A percentile compares a stretch with the other conserved stretches of the same genome.
Evolutionary conservation across 78 protist species (phyloP).

Genomic region (Neovahlkampfia damariscottae): DNA sequence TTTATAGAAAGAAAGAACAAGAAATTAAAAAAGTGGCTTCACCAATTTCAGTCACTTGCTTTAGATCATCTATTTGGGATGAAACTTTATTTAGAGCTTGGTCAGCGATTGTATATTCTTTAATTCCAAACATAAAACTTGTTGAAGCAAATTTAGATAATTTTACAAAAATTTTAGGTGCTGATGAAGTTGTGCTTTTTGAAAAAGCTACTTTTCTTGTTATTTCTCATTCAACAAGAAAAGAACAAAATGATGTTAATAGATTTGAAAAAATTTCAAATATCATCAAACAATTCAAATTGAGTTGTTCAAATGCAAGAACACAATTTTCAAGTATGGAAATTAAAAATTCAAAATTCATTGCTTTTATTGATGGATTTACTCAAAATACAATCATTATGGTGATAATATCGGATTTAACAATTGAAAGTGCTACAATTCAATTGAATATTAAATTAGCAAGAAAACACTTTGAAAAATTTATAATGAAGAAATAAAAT

Average conservation of each 20-base stretch:
- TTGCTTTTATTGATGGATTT: conserved; percentile 85
- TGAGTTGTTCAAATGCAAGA: conserved; percentile 55
- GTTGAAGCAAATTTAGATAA: conserved; percentile 61
- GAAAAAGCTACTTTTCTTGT: conserved; percentile 82
- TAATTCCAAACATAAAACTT: conserved; percentile 72
- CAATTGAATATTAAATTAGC: conserved; percentile 30
- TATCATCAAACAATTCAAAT: conserved; percentile 92
- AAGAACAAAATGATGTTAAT: conserved; percentile 57
- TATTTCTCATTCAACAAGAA: conserved; percentile 63
- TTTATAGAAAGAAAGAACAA: conserved; percentile 51
- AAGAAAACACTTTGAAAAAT: conserved; percentile 32
- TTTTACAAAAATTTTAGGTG: conserved; percentile 76
- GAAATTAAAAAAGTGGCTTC: conserved; percentile 28
- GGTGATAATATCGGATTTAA: conserved; percentile 80
- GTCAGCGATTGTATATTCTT: conserved; percentile 76
- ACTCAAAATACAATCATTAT: conserved; percentile 88
- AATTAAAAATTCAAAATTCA: conserved; percentile 62
- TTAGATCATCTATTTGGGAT: conserved; percentile 92
- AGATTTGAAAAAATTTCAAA: conserved; percentile 83
- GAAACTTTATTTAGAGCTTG: conserved; percentile 93
- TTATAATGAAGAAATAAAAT: too few species aligned
- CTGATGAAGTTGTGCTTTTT: conserved; percentile 87
- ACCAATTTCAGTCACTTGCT: conserved; percentile 59
- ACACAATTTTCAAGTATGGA: conserved; percentile 36
- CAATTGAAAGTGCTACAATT: conserved; percentile 39